These are phyloP conservation scores for Cercospora sp. DNA, from an alignment of 2,329 filamentous ascomycete species.

Conservation along the genomic window DNA sequence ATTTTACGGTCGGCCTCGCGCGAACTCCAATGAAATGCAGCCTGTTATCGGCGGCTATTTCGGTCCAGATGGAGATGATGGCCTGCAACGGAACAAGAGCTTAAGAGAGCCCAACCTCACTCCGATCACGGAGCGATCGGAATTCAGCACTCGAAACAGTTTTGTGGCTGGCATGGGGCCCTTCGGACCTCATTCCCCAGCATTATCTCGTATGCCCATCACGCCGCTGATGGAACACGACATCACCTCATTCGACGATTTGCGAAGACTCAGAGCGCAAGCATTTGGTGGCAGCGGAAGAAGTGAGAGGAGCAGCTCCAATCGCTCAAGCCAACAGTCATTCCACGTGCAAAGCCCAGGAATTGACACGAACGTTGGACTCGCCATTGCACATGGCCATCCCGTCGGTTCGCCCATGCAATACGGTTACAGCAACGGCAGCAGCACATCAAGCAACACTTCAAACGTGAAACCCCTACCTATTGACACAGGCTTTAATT, in stretches of 20 bases:
- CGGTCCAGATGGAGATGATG: slow-evolving; percentile 68
- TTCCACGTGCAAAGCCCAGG: slow-evolving; percentile 18
- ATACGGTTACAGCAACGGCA: slow-evolving; percentile 30
- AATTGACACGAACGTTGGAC: slow-evolving; percentile 15
- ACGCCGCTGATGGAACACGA: slow-evolving; percentile 32
- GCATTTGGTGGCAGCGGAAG: slow-evolving; percentile 53
- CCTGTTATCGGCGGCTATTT: slow-evolving; percentile 88
- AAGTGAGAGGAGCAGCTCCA: slow-evolving; percentile 24
- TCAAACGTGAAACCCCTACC: slow-evolving; percentile 13
- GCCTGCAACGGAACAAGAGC: slow-evolving; percentile 67
- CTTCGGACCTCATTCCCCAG: slow-evolving; percentile 63
- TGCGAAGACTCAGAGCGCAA: slow-evolving; percentile 51
- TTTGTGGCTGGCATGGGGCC: slow-evolving; percentile 67
- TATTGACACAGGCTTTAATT: slow-evolving; percentile 13
- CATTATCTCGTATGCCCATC: slow-evolving; percentile 62
- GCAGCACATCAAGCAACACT: slow-evolving; percentile 25
- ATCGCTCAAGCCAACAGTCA: slow-evolving; percentile 28
- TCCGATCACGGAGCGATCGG: slow-evolving; percentile 91
- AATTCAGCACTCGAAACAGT: slow-evolving; percentile 93
- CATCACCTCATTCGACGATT: slow-evolving; percentile 33
- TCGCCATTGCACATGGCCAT: slow-evolving; percentile 8
- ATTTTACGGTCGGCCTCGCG: slow-evolving; percentile 70
- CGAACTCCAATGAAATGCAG: slow-evolving; percentile 49
- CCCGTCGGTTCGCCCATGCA: slow-evolving; percentile 33
- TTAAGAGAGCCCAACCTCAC: slow-evolving; percentile 88